Percentiles rank a stretch among this genome's conserved stretches.
phyloP scores from a whole-genome alignment of 108 stramenopile genomes.

The Craspedostauros australis region DNA sequence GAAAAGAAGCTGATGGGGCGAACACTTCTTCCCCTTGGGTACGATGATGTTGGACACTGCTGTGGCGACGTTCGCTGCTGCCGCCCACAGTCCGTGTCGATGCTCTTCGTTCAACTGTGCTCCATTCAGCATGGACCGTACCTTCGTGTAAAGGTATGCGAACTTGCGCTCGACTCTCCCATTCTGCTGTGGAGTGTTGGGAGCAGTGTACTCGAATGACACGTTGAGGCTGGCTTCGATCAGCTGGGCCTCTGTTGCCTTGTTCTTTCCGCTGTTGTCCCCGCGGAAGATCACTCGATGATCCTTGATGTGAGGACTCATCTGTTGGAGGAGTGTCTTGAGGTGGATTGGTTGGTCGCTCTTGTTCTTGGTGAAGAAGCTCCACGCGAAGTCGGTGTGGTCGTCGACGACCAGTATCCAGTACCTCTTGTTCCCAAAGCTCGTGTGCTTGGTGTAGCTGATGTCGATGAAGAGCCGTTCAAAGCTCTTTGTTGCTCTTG shows the following conservation, averaged over 20 bases:
- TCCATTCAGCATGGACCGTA: too few species aligned
- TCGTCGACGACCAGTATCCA: slow-evolving; percentile 29
- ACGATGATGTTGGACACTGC: too few species aligned
- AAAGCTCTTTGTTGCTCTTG: too few species aligned
- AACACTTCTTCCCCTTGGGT: too few species aligned
- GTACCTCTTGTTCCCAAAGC: background rate
- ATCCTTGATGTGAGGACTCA: background rate
- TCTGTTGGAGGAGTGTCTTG: background rate
- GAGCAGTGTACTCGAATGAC: slow-evolving; percentile 16
- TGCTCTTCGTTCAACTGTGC: too few species aligned
- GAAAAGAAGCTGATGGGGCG: too few species aligned
- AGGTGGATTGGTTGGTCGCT: background rate
- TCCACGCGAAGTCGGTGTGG: background rate
- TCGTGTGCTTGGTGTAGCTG: background rate
- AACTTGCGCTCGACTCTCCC: slow-evolving; percentile 24
- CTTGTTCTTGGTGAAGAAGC: slow-evolving; percentile 12
- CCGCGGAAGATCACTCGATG: slow-evolving; percentile 5
- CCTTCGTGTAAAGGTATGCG: too few species aligned
- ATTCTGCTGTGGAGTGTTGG: slow-evolving; percentile 31
- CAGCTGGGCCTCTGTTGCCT: background rate
- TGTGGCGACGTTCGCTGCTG: too few species aligned
- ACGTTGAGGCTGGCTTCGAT: background rate
- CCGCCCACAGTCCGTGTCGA: too few species aligned
- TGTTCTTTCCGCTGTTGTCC: slow-evolving; percentile 34
- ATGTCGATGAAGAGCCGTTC: slow-evolving; percentile 2